Conservation (phyloP, 148 eudicot genomes). For the Polygonum aviculare region DNA sequence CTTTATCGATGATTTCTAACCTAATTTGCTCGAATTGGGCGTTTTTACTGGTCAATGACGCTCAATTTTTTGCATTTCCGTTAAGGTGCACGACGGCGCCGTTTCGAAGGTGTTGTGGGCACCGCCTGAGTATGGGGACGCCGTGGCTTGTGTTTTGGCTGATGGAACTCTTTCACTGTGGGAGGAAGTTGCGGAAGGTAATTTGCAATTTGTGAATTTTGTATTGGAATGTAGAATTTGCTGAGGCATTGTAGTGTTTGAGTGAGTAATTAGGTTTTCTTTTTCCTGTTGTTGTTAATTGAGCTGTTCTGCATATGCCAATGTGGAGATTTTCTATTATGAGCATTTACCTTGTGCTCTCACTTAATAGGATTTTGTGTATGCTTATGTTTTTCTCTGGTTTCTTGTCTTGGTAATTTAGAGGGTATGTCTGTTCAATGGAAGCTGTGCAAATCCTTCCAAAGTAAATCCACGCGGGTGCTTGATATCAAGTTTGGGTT, state of each 20-base stretch:
- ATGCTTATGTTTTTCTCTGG: slow-evolving; percentile 1
- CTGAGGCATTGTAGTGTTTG: background rate
- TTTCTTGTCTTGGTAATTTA: slow-evolving; percentile 13
- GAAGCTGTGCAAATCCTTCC: slow-evolving; percentile 67
- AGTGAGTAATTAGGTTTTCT: background rate
- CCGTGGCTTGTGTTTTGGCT: slow-evolving; percentile 59
- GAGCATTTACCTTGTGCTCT: background rate
- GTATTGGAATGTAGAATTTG: background rate
- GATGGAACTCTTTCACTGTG: slow-evolving; percentile 79
- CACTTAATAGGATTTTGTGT: background rate
- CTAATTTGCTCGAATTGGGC: slow-evolving; percentile 2
- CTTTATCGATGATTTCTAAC: background rate
- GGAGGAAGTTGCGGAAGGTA: slow-evolving; percentile 87
- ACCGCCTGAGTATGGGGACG: slow-evolving; percentile 92
- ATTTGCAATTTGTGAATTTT: background rate
- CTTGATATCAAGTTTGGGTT: slow-evolving; percentile 74
- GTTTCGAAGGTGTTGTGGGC: slow-evolving; percentile 76
- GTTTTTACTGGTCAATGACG: background rate
- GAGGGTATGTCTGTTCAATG: slow-evolving; percentile 52
- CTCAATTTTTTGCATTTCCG: background rate
- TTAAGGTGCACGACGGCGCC: slow-evolving; percentile 45
- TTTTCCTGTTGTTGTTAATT: background rate
- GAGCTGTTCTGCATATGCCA: background rate
- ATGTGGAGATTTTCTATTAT: background rate
- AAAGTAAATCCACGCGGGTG: slow-evolving; percentile 36